Evolutionary conservation across 2,329 filamentous ascomycete genomes (phyloP).

Genomic region (Alternaria arborescens): DNA sequence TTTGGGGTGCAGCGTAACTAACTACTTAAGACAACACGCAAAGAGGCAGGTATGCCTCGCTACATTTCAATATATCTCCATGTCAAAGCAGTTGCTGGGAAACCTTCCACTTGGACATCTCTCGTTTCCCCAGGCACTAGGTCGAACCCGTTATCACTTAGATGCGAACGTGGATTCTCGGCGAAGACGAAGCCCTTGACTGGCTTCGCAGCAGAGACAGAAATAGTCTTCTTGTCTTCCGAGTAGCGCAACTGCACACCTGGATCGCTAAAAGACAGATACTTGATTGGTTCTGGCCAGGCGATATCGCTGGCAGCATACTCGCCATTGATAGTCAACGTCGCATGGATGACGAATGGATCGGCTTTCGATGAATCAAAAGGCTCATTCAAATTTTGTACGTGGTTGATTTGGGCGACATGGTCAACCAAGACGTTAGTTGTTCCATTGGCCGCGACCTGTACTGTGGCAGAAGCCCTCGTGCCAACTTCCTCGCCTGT

Average conservation of each 20-base stretch:
- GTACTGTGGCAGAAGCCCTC: conserved; percentile 56
- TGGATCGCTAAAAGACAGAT: conserved; percentile 61
- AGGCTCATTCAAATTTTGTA: not conserved
- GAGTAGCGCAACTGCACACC: conserved; percentile 53
- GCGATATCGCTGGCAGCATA: conserved; percentile 63
- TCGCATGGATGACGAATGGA: conserved; percentile 61
- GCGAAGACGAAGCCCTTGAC: conserved; percentile 66
- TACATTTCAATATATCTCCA: conserved; percentile 37
- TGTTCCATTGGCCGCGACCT: conserved; percentile 62
- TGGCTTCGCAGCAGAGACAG: conserved; percentile 58
- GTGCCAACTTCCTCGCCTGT: conserved; percentile 61
- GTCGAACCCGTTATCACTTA: conserved; percentile 44
- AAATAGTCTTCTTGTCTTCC: conserved; percentile 46
- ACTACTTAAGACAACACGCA: not conserved
- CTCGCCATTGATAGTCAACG: conserved; percentile 59
- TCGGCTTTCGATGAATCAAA: conserved; percentile 61
- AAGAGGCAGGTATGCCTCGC: not conserved
- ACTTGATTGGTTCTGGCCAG: conserved; percentile 69
- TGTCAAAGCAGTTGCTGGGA: conserved; percentile 14
- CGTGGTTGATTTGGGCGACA: not conserved
- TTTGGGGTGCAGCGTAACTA: not conserved
- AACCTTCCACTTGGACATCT: conserved; percentile 23
- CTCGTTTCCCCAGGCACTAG: conserved; percentile 31
- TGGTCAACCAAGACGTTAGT: conserved; percentile 59
- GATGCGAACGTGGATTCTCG: conserved; percentile 26